Percentiles rank a stretch among this genome's conserved stretches.
Evolutionary conservation across 75 land plant genomes (phyloP).

Genomic region (Pinus taeda): DNA sequence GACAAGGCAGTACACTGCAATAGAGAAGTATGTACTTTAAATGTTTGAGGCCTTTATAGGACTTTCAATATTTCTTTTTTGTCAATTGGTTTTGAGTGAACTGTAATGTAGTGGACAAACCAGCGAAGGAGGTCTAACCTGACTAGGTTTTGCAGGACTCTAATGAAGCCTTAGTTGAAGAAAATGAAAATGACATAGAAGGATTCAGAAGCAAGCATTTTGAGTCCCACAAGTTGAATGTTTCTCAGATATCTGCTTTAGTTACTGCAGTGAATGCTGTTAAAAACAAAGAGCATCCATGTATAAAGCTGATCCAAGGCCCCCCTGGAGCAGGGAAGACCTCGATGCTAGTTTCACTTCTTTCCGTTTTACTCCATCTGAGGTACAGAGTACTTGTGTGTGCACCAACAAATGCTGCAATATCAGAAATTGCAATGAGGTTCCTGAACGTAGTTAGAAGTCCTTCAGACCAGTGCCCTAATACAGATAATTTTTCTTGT

Average conservation of each 20-base stretch:
- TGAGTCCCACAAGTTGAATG: constrained; percentile 25
- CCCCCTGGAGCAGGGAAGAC: constrained; percentile 87
- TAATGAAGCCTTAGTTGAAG: not conserved
- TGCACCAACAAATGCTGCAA: constrained; percentile 76
- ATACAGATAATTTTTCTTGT: not conserved
- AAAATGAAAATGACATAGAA: not conserved
- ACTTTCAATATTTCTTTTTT: not conserved
- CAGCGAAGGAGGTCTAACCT: not conserved
- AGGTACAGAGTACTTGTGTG: constrained; percentile 33
- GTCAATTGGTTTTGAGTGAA: not conserved
- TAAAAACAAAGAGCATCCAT: constrained; percentile 12
- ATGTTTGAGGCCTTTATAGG: not conserved
- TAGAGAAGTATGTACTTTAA: constrained; percentile 11
- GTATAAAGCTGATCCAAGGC: constrained; percentile 73
- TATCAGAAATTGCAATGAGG: constrained; percentile 38
- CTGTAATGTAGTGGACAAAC: not conserved
- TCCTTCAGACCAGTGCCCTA: not conserved
- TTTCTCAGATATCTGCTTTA: constrained; percentile 49
- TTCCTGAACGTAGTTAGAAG: constrained; percentile 22
- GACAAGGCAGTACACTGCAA: constrained; percentile 14
- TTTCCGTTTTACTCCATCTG: constrained; percentile 16
- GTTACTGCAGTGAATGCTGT: constrained; percentile 9
- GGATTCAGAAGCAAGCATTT: not conserved
- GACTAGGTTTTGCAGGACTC: not conserved
- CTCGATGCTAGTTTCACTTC: constrained; percentile 45